These are phyloP conservation scores for Corynascus novoguineensis DNA, from an alignment of 495 filamentous ascomycete species.

Conservation along the genomic window DNA sequence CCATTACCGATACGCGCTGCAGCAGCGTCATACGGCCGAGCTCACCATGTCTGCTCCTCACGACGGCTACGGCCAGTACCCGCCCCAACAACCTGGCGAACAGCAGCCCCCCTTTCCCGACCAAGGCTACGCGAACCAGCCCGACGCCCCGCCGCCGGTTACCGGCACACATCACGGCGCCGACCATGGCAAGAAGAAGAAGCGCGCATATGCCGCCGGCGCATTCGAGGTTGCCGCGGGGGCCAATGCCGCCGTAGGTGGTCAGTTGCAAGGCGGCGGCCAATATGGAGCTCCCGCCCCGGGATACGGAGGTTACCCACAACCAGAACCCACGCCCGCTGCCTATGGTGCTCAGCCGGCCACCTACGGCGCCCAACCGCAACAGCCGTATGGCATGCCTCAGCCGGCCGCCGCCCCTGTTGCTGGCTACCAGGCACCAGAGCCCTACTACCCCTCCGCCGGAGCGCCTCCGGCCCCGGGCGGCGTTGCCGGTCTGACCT, in stretches of 20 bases:
- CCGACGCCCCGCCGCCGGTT: constrained; percentile 37
- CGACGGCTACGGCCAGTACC: constrained; percentile 53
- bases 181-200: constrained; percentile 66
- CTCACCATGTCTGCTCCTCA: constrained; percentile 51
- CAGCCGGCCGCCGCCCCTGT: constrained; percentile 40
- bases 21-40: constrained; percentile 12
- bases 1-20: constrained; percentile 4
- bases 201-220: constrained; percentile 86
- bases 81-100: constrained; percentile 57
- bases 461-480: constrained; percentile 42
- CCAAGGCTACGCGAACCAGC: constrained; percentile 33
- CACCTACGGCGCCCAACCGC: constrained; percentile 45
- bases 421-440: constrained; percentile 60
- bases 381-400: constrained; percentile 42
- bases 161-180: constrained; percentile 36
- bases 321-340: constrained; percentile 52
- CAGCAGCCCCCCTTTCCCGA: constrained; percentile 36
- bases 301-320: constrained; percentile 55
- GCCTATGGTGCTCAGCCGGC: constrained; percentile 49
- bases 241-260: constrained; percentile 67
- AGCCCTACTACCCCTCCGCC: constrained; percentile 56
- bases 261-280: constrained; percentile 33
- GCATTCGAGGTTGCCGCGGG: constrained; percentile 91
- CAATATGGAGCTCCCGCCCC: constrained; percentile 37
- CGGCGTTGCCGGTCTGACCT: constrained; percentile 68